Evolutionary conservation across 495 filamentous ascomycete genomes (phyloP).

Genomic region (Aspergillus cristatus): DNA sequence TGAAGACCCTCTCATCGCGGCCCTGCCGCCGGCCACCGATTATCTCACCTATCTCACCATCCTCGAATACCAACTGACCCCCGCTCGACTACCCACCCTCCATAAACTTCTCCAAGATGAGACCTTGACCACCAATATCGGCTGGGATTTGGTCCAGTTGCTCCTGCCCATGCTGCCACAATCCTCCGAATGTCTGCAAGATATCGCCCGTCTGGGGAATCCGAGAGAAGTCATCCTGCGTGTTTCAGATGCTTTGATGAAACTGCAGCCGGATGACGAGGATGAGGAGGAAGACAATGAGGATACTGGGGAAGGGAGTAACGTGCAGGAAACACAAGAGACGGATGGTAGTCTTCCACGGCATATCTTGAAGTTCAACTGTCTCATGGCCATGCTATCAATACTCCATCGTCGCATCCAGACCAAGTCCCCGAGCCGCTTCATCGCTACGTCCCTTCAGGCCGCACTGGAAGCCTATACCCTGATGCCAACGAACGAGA

Average conservation of each 20-base stretch:
- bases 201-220: slow-evolving; percentile 76
- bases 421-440: slow-evolving; percentile 85
- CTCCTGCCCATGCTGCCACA: slow-evolving; percentile 67
- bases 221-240: slow-evolving; percentile 90
- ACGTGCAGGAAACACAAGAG: neutral
- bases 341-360: slow-evolving; percentile 11
- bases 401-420: slow-evolving; percentile 82
- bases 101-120: slow-evolving; percentile 76
- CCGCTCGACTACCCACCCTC: slow-evolving; percentile 65
- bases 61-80: slow-evolving; percentile 72
- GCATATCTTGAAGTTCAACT: slow-evolving; percentile 54
- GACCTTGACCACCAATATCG: slow-evolving; percentile 78
- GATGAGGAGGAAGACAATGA: slow-evolving; percentile 40
- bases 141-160: slow-evolving; percentile 89
- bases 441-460: slow-evolving; percentile 81
- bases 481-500: slow-evolving; percentile 46
- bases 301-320: slow-evolving; percentile 1
- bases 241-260: slow-evolving; percentile 62
- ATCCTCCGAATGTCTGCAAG: slow-evolving; percentile 64
- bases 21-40: slow-evolving; percentile 63
- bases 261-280: slow-evolving; percentile 46
- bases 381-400: slow-evolving; percentile 68
- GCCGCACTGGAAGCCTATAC: slow-evolving; percentile 64
- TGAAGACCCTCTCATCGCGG: slow-evolving; percentile 37
- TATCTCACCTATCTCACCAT: slow-evolving; percentile 84